phyloP scores from a whole-genome alignment of 2,329 filamentous ascomycete species.

The Phaeosphaeria sp. region DNA sequence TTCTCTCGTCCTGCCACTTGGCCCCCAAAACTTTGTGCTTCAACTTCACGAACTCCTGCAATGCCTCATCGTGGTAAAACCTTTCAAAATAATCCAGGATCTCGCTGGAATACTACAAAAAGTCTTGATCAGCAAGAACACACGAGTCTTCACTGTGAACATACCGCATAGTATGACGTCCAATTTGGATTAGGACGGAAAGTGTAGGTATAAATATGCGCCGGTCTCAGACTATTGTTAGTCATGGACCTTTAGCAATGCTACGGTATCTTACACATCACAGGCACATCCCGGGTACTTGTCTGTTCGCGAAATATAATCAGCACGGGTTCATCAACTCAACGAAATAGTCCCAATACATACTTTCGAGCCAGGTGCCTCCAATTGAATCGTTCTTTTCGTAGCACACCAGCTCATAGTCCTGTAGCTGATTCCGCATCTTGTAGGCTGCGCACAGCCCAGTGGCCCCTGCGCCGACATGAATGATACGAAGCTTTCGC shows the following conservation, averaged over 20 bases:
- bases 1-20: slow-evolving; percentile 19
- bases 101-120: slow-evolving; percentile 34
- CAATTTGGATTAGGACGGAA: slow-evolving; percentile 50
- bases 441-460: slow-evolving; percentile 54
- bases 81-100: slow-evolving; percentile 47
- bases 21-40: slow-evolving; percentile 25
- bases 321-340: not conserved
- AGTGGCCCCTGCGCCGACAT: slow-evolving; percentile 53
- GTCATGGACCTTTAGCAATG: not conserved
- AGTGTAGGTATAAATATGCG: slow-evolving; percentile 39
- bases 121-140: not conserved
- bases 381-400: slow-evolving; percentile 5
- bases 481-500: slow-evolving; percentile 33
- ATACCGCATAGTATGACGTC: slow-evolving; percentile 44
- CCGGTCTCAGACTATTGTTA: slow-evolving; percentile 28
- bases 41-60: slow-evolving; percentile 33
- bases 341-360: not conserved
- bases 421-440: slow-evolving; percentile 46
- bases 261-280: not conserved
- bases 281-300: slow-evolving; percentile 34
- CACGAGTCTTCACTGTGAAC: not conserved
- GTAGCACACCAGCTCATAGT: slow-evolving; percentile 32
- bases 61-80: slow-evolving; percentile 41
- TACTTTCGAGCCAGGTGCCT: slow-evolving; percentile 1
- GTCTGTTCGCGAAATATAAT: slow-evolving; percentile 21